Percentiles rank a stretch among this genome's conserved stretches.
These are phyloP conservation scores for Chaetomium sp. DNA, from an alignment of 2,329 filamentous ascomycete species.

Conservation along the genomic window DNA sequence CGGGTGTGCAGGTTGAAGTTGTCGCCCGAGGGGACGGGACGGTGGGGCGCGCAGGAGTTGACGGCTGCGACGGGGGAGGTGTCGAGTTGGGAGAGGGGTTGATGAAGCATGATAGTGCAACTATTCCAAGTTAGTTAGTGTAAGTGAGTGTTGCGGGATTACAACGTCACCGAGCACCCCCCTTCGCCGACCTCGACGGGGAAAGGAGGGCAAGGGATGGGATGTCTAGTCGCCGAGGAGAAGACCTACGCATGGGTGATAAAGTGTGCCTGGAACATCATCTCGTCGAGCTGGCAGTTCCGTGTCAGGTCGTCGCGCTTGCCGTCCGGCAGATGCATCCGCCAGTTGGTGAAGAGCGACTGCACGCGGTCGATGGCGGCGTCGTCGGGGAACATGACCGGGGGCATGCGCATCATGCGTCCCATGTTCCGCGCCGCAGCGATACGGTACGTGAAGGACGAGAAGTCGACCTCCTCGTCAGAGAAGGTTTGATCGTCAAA, in stretches of 20 bases:
- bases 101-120: constrained; percentile 68
- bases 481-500: constrained; percentile 72
- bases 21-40: constrained; percentile 42
- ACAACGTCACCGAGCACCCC: too few species aligned
- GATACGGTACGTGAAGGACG: constrained; percentile 79
- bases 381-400: constrained; percentile 47
- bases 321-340: constrained; percentile 65
- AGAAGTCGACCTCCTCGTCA: constrained; percentile 64
- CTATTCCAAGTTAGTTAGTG: constrained; percentile 25
- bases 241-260: constrained; percentile 52
- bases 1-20: constrained; percentile 63
- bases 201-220: neutral
- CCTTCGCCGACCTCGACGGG: too few species aligned
- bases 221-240: too few species aligned
- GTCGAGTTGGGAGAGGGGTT: constrained; percentile 71
- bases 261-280: constrained; percentile 89
- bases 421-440: constrained; percentile 74
- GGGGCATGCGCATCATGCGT: constrained; percentile 58
- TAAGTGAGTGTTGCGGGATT: neutral
- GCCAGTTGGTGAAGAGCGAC: constrained; percentile 62
- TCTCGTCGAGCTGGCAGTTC: constrained; percentile 71
- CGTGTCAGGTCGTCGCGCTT: constrained; percentile 65
- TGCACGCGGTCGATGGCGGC: constrained; percentile 47
- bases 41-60: constrained; percentile 61
- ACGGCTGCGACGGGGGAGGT: constrained; percentile 51